Base-by-base conservation (phyloP, 106 monocot species). In the Amphibolis antarctica region DNA sequence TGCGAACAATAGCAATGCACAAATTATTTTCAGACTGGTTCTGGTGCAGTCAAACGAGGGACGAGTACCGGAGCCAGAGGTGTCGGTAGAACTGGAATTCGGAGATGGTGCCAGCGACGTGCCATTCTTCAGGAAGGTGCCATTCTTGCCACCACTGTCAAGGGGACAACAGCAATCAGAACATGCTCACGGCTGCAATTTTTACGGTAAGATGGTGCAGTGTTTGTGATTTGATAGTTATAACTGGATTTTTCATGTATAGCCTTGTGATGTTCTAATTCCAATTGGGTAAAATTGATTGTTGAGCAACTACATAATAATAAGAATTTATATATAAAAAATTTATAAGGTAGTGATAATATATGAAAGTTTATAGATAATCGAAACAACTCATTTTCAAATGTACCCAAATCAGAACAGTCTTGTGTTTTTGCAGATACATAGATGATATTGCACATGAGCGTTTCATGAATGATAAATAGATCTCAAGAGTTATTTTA, bases 101-200 rank as follows among this genome's bases (percentile, higher is more conserved):
- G 85, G 44, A 1, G 93, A 83, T 47, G 93, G 85, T 28, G 81
- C 89, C 42, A 83, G 44, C 10, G 83, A 76, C 22, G 93, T 86
- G 74, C 81, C 79, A 30, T 94, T 94, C 44, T 94, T 94, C 44
- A 71, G 10, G 30, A 75, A 71, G 1, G 81, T 77, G 14, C 81
- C 86, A 43, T 89, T 94, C 76, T 88, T 89, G 28, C 93, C 93
- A 22, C 88, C 83, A 57, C 92, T 88, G 88, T 68, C 18, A 4
- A 65, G 11, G 44, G 42, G 30, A n/a, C 36, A 11, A 61, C 12
- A 14, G 22, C 0, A 36, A 60, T 58, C 53, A 24, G 36, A 36
- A 36, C 7, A 36, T 36, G n/a, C 48, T 49, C 11, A 49, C 46
- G 46, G 13, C n/a, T 17, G n/a, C 13, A n/a, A 49, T 49, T 17